phyloP scores from a whole-genome alignment of 805 yeast species.

The Brettanomyces custersianus region DNA sequence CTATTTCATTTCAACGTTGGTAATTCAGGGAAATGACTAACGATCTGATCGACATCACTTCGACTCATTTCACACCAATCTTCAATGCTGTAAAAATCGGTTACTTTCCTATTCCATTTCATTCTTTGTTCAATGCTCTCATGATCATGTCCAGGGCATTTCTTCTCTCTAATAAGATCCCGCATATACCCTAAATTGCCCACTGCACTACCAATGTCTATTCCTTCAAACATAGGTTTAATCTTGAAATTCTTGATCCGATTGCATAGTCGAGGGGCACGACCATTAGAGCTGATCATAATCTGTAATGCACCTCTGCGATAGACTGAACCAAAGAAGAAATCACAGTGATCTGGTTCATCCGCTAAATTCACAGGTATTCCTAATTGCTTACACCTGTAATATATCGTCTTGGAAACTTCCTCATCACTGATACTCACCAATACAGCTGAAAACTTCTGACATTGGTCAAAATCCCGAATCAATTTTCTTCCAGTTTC shows the following conservation, averaged over 20 bases:
- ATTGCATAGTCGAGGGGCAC: conserved; percentile 66
- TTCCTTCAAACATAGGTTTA: conserved; percentile 29
- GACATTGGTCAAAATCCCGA: conserved; percentile 25
- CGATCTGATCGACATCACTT: conserved; percentile 29
- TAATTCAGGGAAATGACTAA: conserved; percentile 39
- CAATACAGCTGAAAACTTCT: conserved; percentile 54
- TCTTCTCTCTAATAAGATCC: conserved; percentile 32
- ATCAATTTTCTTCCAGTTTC: conserved; percentile 25
- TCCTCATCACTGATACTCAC: conserved; percentile 70
- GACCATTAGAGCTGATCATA: conserved; percentile 78
- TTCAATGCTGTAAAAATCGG: conserved; percentile 49
- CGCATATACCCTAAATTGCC: conserved; percentile 52
- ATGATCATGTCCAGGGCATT: conserved; percentile 35
- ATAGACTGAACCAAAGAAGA: conserved; percentile 74
- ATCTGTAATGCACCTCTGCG: conserved; percentile 66
- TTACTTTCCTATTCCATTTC: conserved; percentile 60
- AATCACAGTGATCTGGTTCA: conserved; percentile 76
- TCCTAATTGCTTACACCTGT: conserved; percentile 33
- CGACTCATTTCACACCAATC: conserved; percentile 47
- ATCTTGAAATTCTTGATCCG: conserved; percentile 51
- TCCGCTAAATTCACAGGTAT: conserved; percentile 76
- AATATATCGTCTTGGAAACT: conserved; percentile 48
- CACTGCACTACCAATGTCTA: conserved; percentile 45
- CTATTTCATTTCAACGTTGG: conserved; percentile 22
- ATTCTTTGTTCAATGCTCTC: conserved; percentile 50